Evolutionary conservation across 2,329 filamentous ascomycete species (phyloP).

Genomic region (Thelonectria rubi): DNA sequence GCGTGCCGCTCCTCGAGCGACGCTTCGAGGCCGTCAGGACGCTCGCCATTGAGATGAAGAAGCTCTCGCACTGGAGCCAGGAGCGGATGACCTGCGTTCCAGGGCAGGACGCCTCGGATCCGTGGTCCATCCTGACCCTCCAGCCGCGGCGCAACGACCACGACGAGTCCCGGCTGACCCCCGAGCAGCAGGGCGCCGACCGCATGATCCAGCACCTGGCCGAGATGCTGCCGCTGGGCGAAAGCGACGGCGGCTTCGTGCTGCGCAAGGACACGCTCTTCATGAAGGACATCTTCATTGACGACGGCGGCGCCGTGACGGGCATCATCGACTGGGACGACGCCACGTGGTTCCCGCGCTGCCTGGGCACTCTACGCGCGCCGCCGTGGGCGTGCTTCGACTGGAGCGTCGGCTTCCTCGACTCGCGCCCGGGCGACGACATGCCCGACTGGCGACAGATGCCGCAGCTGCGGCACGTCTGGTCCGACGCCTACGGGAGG

Average conservation of each 20-base stretch:
- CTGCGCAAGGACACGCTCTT: background rate
- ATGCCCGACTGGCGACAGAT: background rate
- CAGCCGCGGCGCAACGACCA: background rate
- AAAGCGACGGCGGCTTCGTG: background rate
- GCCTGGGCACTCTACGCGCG: background rate
- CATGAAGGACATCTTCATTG: background rate
- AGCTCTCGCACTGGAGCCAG: background rate
- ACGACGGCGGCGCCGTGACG: background rate
- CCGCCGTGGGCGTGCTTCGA: background rate
- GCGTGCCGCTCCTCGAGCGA: background rate
- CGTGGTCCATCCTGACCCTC: background rate
- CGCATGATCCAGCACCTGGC: background rate
- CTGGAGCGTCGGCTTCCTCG: background rate
- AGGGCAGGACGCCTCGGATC: background rate
- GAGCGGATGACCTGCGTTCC: too few relatives aligned
- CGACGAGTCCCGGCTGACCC: background rate
- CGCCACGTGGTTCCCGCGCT: background rate
- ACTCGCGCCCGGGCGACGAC: background rate
- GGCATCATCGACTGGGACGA: background rate
- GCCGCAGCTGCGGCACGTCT: background rate
- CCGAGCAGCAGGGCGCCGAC: background rate
- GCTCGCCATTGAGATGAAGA: background rate
- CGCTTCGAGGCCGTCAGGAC: background rate
- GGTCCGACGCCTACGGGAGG: background rate
- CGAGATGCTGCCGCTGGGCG: background rate